A percentile compares a stretch with the other conserved stretches of the same genome.
These are phyloP conservation scores for Umbelopsis sp. DNA, from an alignment of 192 early-diverging fungal genomes.

Conservation along the genomic window DNA sequence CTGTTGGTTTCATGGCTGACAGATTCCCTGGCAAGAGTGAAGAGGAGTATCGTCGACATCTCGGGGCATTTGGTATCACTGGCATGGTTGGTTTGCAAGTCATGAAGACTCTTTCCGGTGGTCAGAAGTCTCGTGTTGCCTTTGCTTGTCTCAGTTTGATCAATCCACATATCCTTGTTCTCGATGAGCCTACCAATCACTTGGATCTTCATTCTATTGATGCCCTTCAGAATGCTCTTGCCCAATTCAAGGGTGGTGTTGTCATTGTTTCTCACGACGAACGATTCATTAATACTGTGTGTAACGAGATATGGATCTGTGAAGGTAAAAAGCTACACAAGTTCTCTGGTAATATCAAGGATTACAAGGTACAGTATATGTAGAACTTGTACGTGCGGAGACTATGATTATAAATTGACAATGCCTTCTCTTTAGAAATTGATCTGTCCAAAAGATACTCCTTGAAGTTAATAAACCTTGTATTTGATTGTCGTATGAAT, in stretches of 20 bases:
- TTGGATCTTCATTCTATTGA: constrained; percentile 94
- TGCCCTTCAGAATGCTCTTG: constrained; percentile 84
- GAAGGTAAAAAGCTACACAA: constrained; percentile 76
- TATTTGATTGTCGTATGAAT: too few species aligned
- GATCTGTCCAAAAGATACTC: constrained; percentile 40
- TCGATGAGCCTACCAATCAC: constrained; percentile 95
- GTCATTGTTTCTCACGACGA: constrained; percentile 98
- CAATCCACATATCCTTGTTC: constrained; percentile 91
- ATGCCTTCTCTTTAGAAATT: constrained; percentile 19
- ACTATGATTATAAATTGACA: neutral
- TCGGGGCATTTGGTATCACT: constrained; percentile 95
- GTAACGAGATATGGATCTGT: constrained; percentile 93
- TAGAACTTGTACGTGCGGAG: too few species aligned
- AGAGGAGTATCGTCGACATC: constrained; percentile 93
- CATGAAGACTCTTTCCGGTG: constrained; percentile 94
- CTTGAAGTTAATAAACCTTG: constrained; percentile 6
- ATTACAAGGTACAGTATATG: constrained; percentile 56
- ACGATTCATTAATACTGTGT: constrained; percentile 87
- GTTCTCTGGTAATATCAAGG: constrained; percentile 88
- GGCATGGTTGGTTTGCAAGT: constrained; percentile 95
- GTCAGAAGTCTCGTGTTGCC: constrained; percentile 95
- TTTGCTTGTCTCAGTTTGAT: constrained; percentile 94
- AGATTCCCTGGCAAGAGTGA: constrained; percentile 91
- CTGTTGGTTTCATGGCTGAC: constrained; percentile 86
- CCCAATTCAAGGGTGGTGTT: constrained; percentile 90